phyloP scores from a whole-genome alignment of 1,284 basidiomycete genomes.

The Cronartium quercuum region DNA sequence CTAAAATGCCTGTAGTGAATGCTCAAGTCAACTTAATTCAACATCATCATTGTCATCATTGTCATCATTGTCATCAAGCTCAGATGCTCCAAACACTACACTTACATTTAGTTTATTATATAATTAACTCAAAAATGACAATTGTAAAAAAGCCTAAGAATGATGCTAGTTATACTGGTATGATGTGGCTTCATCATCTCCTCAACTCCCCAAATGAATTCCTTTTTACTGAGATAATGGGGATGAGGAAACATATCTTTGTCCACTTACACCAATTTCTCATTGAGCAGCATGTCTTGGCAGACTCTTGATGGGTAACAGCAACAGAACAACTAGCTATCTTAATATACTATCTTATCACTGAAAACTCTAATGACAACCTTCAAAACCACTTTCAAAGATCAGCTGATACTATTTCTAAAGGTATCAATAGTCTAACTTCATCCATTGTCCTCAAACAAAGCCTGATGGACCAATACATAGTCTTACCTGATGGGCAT shows the following conservation, averaged over 20 bases:
- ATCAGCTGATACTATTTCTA: neutral
- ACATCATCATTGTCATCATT: too few species aligned
- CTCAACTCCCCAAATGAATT: too few species aligned
- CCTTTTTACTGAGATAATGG: conserved; percentile 3
- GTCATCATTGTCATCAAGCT: too few species aligned
- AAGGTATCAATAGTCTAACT: neutral
- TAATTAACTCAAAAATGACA: too few species aligned
- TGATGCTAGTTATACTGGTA: too few species aligned
- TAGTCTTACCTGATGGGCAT: too few species aligned
- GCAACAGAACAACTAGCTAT: neutral
- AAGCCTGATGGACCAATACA: neutral
- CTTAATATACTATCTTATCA: neutral
- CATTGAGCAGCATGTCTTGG: neutral
- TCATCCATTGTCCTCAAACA: neutral
- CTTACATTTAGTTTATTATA: too few species aligned
- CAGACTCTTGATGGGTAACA: neutral
- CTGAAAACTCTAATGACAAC: neutral
- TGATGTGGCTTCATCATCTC: too few species aligned
- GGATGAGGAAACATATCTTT: neutral
- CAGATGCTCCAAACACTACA: too few species aligned
- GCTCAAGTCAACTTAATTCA: too few species aligned
- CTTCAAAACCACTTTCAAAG: neutral
- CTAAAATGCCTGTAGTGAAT: too few species aligned
- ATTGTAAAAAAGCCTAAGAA: too few species aligned
- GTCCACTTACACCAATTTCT: neutral